Conservation (phyloP, 805 yeast genomes). For the Scheffersomyces amazonensis region DNA sequence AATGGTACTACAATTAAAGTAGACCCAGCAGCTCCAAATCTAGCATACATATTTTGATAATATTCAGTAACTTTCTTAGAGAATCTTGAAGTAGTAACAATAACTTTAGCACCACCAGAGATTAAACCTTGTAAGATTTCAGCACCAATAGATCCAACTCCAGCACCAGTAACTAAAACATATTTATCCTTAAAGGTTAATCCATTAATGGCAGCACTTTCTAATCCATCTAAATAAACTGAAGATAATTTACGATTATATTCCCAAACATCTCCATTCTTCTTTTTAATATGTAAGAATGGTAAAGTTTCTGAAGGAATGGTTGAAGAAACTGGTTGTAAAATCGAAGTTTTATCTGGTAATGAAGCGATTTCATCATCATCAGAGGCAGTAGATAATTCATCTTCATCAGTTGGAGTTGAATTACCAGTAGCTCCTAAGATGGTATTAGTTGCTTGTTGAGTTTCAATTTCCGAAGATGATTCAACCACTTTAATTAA, state of each 20-base stretch:
- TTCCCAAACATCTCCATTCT: constrained; percentile 74
- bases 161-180: constrained; percentile 96
- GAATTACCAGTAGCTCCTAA: constrained; percentile 46
- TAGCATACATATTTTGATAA: constrained; percentile 90
- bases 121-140: constrained; percentile 92
- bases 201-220: constrained; percentile 93
- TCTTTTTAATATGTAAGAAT: constrained; percentile 87
- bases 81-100: constrained; percentile 95
- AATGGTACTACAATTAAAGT: constrained; percentile 95
- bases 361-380: constrained; percentile 84
- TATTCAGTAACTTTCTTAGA: constrained; percentile 92
- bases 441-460: constrained; percentile 56
- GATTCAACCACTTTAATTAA: constrained; percentile 66
- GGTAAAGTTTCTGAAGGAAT: constrained; percentile 87
- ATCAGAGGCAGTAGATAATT: constrained; percentile 47
- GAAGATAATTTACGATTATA: constrained; percentile 80
- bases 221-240: constrained; percentile 82
- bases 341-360: constrained; percentile 65
- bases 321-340: constrained; percentile 69
- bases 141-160: constrained; percentile 98
- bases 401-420: constrained; percentile 36
- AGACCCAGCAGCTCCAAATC: constrained; percentile 90
- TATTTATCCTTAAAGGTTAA: constrained; percentile 83
- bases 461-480: constrained; percentile 67
- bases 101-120: constrained; percentile 96